Evolutionary conservation across 2,329 filamentous ascomycete genomes (phyloP).

Genomic region (Ophiobolus disseminans): DNA sequence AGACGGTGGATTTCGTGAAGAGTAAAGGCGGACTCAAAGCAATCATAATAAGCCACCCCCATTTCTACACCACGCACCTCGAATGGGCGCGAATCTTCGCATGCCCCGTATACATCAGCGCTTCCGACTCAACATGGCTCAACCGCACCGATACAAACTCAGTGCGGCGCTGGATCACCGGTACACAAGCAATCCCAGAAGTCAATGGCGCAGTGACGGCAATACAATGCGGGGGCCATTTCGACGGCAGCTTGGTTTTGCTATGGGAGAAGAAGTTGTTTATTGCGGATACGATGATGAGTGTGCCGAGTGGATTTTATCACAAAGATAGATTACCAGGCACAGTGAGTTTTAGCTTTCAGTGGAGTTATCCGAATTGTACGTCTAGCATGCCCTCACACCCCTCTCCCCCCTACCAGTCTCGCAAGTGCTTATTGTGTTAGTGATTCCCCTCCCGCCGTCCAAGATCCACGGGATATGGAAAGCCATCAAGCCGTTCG

Average conservation of each 20-base stretch:
- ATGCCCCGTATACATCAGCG: slow-evolving; percentile 73
- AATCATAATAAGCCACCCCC: slow-evolving; percentile 79
- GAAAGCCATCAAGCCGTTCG: slow-evolving; percentile 66
- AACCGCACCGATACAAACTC: slow-evolving; percentile 56
- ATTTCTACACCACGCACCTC: slow-evolving; percentile 80
- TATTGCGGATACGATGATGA: slow-evolving; percentile 78
- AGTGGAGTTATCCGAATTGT: slow-evolving; percentile 66
- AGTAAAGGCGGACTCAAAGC: slow-evolving; percentile 70
- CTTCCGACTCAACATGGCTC: slow-evolving; percentile 72
- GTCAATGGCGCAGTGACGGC: slow-evolving; percentile 58
- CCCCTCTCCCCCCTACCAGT: not conserved
- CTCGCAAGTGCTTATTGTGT: slow-evolving; percentile 69
- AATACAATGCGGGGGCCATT: slow-evolving; percentile 79
- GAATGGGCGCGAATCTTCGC: slow-evolving; percentile 74
- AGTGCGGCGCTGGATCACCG: slow-evolving; percentile 55
- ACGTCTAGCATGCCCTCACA: not conserved
- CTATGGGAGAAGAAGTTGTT: slow-evolving; percentile 66
- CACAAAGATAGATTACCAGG: slow-evolving; percentile 52
- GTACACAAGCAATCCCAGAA: slow-evolving; percentile 48
- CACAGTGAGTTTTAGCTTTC: slow-evolving; percentile 68
- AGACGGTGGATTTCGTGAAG: slow-evolving; percentile 66
- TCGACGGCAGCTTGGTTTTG: slow-evolving; percentile 74
- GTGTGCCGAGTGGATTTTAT: slow-evolving; percentile 62
- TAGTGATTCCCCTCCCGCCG: slow-evolving; percentile 70
- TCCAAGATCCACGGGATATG: slow-evolving; percentile 72